phyloP scores from a whole-genome alignment of 2,329 filamentous ascomycete genomes.

The Cytospora leucostoma region DNA sequence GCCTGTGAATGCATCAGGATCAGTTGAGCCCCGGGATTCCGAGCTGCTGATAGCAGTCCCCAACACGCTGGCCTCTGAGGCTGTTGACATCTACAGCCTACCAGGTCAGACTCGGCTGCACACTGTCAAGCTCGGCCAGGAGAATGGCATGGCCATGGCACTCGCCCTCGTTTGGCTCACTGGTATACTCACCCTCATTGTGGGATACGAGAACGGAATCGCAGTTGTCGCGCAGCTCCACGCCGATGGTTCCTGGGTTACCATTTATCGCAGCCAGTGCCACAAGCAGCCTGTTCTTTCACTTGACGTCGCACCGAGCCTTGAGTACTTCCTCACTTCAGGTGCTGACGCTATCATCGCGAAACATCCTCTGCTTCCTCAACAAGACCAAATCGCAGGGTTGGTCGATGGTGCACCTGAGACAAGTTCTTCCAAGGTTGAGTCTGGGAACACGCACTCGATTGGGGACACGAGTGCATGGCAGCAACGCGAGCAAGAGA shows the following conservation, averaged over 20 bases:
- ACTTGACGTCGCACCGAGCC: conserved; percentile 55
- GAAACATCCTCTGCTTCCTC: conserved; percentile 67
- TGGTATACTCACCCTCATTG: conserved; percentile 61
- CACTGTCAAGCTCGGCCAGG: conserved; percentile 50
- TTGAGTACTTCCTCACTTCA: conserved; percentile 72
- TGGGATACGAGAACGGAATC: conserved; percentile 85
- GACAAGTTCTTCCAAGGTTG: neutral
- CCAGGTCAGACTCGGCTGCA: conserved; percentile 72
- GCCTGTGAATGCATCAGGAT: conserved; percentile 28
- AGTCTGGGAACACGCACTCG: neutral
- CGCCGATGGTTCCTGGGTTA: conserved; percentile 45
- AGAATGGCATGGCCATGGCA: conserved; percentile 87
- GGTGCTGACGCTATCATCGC: conserved; percentile 78
- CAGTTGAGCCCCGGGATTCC: conserved; percentile 32
- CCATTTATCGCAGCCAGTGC: conserved; percentile 64
- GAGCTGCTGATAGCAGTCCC: conserved; percentile 76
- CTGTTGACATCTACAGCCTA: conserved; percentile 81
- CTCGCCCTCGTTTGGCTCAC: conserved; percentile 60
- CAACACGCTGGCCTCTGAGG: conserved; percentile 72
- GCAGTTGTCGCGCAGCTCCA: conserved; percentile 64
- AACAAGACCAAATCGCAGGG: conserved; percentile 13
- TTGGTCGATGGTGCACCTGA: conserved; percentile 26
- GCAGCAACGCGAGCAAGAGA: conserved; percentile 26
- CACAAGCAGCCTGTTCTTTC: conserved; percentile 85
- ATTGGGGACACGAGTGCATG: neutral